Evolutionary conservation across 352 stramenopile genomes (phyloP), one percentile per base, ranked within the genome.

Genomic region (Pythium phragmiticola): DNA sequence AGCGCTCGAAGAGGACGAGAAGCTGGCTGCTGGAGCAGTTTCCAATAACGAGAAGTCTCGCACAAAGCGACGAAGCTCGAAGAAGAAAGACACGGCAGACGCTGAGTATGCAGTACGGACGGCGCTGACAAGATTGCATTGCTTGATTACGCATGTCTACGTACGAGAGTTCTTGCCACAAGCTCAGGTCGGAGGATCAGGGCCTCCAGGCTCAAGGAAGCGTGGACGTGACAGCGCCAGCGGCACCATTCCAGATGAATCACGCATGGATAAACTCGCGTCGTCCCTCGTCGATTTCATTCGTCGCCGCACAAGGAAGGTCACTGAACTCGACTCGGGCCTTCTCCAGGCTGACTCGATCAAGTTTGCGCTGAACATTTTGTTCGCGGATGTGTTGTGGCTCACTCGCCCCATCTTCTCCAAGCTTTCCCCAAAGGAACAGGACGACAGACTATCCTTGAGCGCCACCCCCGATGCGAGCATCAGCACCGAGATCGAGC

Each of bases 371-470:
- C 39, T 94, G 37, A 79, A 73, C 46, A 79, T 92, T 52, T 63
- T 96, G 42, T 90, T 91, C 62, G 77, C 73, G 4, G 83, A 94
- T 41, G 52, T 96, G 4, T 65, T 96, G 16, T 96, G 87, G 87
- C 66, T 76, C n/a, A 87, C 78, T 19, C 64, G 39, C 17, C 78
- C 82, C 28, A 60, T 96, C 0, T 94, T 96, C 26, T 51, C 78
- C 49, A 74, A 47, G 14, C n/a, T 65, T 6, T 66, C 49, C 55
- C 57, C 62, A 8, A 56, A 33, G 12, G 71, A 72, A 17, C 43
- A 49, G 13, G 63, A 75, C 53, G 67, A 39, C 17, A 36, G 59
- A 56, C 34, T 4, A 21, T 45, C n/a, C 23, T 16, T 48, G 11
- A 42, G 14, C 11, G 21, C 3, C 28, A 12, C 36, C 11, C 11